A percentile compares a stretch with the other conserved stretches of the same genome.
These are phyloP conservation scores for Lecanicillium sp. DNA, from an alignment of 2,329 filamentous ascomycete genomes.

Conservation along the genomic window DNA sequence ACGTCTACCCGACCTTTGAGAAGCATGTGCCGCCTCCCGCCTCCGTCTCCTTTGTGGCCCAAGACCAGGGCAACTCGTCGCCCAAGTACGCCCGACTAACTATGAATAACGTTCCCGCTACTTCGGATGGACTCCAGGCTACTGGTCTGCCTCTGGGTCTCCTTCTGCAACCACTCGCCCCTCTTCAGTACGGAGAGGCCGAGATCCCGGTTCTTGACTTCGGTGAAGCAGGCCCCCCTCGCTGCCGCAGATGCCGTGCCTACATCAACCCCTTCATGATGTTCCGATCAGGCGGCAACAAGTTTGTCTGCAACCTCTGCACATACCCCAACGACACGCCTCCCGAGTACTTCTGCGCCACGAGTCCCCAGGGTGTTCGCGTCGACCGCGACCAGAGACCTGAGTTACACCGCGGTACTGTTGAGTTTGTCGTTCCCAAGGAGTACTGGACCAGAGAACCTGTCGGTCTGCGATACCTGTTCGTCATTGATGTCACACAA, in stretches of 20 bases:
- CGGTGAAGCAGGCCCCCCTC: slow-evolving; percentile 80
- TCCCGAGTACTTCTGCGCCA: slow-evolving; percentile 87
- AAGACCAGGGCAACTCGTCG: slow-evolving; percentile 92
- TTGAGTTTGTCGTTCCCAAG: slow-evolving; percentile 94
- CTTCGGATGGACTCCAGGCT: slow-evolving; percentile 68
- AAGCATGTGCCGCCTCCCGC: slow-evolving; percentile 86
- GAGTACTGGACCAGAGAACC: slow-evolving; percentile 98
- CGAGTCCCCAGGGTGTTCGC: slow-evolving; percentile 77
- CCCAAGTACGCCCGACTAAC: slow-evolving; percentile 90
- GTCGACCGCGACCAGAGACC: slow-evolving; percentile 84
- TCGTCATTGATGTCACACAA: slow-evolving; percentile 88
- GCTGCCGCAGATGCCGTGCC: slow-evolving; percentile 85
- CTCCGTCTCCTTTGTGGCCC: slow-evolving; percentile 82
- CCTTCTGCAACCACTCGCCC: slow-evolving; percentile 80
- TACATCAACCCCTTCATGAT: slow-evolving; percentile 99
- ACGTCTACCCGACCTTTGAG: slow-evolving; percentile 94
- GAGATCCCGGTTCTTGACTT: slow-evolving; percentile 92
- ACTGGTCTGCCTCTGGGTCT: slow-evolving; percentile 84
- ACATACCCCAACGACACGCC: slow-evolving; percentile 94
- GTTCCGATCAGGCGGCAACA: slow-evolving; percentile 88
- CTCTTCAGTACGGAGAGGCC: slow-evolving; percentile 75
- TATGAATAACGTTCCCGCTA: slow-evolving; percentile 86
- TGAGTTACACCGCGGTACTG: slow-evolving; percentile 84
- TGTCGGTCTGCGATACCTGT: slow-evolving; percentile 79
- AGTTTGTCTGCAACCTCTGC: slow-evolving; percentile 97